A percentile compares a stretch with the other conserved stretches of the same genome.
phyloP scores from a whole-genome alignment of 495 filamentous ascomycete species.

The Penicillium antarcticum region DNA sequence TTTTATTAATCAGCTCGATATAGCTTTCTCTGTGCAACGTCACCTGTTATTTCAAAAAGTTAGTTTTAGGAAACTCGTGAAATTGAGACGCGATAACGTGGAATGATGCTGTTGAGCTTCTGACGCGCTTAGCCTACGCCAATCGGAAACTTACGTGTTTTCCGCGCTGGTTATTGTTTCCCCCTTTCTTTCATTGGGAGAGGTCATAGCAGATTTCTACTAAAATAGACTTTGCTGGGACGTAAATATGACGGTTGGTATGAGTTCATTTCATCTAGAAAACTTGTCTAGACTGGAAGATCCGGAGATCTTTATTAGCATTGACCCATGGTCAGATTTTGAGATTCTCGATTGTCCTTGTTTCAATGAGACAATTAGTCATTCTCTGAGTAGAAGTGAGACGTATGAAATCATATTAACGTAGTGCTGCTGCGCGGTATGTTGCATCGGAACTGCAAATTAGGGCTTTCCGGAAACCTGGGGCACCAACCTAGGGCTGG shows the following conservation, averaged over 20 bases:
- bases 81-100: background rate
- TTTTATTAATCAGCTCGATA: background rate
- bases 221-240: background rate
- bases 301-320: too few species aligned
- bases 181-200: background rate
- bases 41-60: background rate
- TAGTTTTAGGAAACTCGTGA: background rate
- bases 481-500: too few species aligned
- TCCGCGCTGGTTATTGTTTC: background rate
- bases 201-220: background rate
- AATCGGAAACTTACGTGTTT: constrained; percentile 3
- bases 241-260: background rate
- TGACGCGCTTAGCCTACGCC: background rate
- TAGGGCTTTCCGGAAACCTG: too few species aligned
- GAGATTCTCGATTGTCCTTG: too few species aligned
- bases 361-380: too few species aligned
- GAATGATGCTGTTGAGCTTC: constrained; percentile 4
- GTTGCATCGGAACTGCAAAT: too few species aligned
- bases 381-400: too few species aligned
- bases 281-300: background rate
- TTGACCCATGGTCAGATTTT: background rate
- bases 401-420: too few species aligned
- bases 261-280: background rate
- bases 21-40: background rate
- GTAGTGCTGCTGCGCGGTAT: too few species aligned